Evolutionary conservation across 805 yeast species (phyloP).

Genomic region (Debaryomyces maramus): DNA sequence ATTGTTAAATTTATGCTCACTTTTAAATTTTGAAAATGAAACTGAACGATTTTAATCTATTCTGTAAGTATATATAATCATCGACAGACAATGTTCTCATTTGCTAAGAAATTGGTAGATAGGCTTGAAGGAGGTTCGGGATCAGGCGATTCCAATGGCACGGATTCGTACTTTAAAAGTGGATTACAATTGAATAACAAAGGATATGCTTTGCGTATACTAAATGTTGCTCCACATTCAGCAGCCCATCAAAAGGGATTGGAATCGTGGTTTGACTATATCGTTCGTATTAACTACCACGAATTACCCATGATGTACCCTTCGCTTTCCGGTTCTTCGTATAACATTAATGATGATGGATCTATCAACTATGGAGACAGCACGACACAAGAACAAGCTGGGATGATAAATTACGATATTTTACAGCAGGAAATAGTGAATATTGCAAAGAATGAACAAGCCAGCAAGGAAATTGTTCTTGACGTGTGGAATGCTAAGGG

Average conservation of each 20-base stretch:
- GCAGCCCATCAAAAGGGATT: slow-evolving; percentile 40
- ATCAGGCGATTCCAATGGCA: slow-evolving; percentile 11
- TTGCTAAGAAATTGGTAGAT: slow-evolving; percentile 45
- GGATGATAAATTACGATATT: slow-evolving; percentile 41
- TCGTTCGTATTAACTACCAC: slow-evolving; percentile 76
- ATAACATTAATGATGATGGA: slow-evolving; percentile 42
- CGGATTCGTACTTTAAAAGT: slow-evolving; percentile 38
- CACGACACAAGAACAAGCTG: slow-evolving; percentile 33
- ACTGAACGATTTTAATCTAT: neutral
- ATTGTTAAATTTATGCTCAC: neutral
- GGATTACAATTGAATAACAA: slow-evolving; percentile 34
- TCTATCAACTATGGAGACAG: slow-evolving; percentile 36
- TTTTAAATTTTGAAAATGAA: neutral
- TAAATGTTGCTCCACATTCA: slow-evolving; percentile 40
- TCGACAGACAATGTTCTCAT: slow-evolving; percentile 40
- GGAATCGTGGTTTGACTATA: slow-evolving; percentile 86
- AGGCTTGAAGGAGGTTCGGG: slow-evolving; percentile 30
- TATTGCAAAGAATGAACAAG: slow-evolving; percentile 24
- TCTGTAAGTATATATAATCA: neutral
- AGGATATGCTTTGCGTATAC: slow-evolving; percentile 42
- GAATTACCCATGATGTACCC: slow-evolving; percentile 48
- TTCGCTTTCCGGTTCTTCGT: slow-evolving; percentile 25
- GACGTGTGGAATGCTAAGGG: slow-evolving; percentile 90
- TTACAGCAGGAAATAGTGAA: slow-evolving; percentile 44
- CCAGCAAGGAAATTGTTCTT: slow-evolving; percentile 43